phyloP scores from a whole-genome alignment of 2,329 filamentous ascomycete species.

The Huntiella savannae region DNA sequence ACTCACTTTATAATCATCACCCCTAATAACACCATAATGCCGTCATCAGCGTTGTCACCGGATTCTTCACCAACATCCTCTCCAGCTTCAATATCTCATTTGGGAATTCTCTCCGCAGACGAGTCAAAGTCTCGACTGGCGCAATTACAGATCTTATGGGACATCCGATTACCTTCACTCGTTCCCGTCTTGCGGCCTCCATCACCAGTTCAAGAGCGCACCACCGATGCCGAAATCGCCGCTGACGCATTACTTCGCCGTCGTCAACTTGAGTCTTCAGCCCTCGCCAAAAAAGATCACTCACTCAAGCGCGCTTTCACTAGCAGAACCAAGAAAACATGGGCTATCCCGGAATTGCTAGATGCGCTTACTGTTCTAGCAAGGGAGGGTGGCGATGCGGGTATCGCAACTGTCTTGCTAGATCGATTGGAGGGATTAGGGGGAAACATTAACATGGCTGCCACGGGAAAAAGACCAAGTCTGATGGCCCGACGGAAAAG shows the following conservation, averaged over 20 bases:
- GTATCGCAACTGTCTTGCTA: constrained; percentile 36
- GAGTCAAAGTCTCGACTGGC: too few relatives aligned
- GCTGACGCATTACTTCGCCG: constrained; percentile 37
- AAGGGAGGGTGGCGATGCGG: constrained; percentile 28
- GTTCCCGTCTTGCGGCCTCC: constrained; percentile 13
- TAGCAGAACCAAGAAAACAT: constrained; percentile 30
- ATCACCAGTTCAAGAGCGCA: constrained; percentile 23
- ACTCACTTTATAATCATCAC: too few relatives aligned
- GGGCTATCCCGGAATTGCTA: constrained; percentile 34
- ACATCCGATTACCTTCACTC: not conserved
- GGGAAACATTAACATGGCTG: constrained; percentile 28
- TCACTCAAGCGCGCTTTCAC: constrained; percentile 24
- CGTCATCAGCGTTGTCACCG: too few relatives aligned
- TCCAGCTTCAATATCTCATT: too few relatives aligned
- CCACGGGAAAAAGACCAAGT: constrained; percentile 25
- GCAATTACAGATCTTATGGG: too few relatives aligned
- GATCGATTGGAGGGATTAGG: constrained; percentile 29
- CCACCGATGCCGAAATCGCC: constrained; percentile 28
- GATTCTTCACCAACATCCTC: too few relatives aligned
- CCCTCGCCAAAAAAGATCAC: not conserved
- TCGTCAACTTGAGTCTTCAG: constrained; percentile 17
- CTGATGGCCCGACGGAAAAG: constrained; percentile 31
- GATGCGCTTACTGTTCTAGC: constrained; percentile 31
- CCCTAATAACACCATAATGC: too few relatives aligned
- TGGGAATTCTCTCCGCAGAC: too few relatives aligned